Base-by-base conservation (phyloP, 2,329 filamentous ascomycete genomes). In the Colletotrichum sp. region DNA sequence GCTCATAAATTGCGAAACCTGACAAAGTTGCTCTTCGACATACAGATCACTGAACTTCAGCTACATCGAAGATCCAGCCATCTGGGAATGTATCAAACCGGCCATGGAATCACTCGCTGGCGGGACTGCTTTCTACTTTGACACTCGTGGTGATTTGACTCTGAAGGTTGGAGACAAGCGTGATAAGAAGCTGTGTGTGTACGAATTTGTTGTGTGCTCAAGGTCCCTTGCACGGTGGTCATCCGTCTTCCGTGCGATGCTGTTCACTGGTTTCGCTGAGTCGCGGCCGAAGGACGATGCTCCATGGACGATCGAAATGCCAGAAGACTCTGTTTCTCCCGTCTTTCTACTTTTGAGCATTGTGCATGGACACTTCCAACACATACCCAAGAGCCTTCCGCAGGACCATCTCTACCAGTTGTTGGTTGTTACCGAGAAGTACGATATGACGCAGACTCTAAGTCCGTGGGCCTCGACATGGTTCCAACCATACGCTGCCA, bases 211-310 rank as follows among this genome's bases (percentile, higher is more conserved):
- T 8, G 67, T 70, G 9, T 70, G 67, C n/a, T 56, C 60, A 1
- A 74, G 67, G 5, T 39, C 71, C 10, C 12, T 74, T 3, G 60
- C 52, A 2, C 72, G 72, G 1, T 48, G 18, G n/a, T 74, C 72
- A 1, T 5, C 27, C 0, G 61, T 74, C 15, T 74, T 74, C 25
- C 15, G 30, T 12, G 48, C 61, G 6, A 74, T 71, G 72, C 61
- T 74, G 1, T 71, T 71, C 15, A 8, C 3, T 16, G n/a, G 52
- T 9, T 62, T 74, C 10, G 22, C 60, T 0, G 71, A 74, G 13
- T 74, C 66, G 6, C 2, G 25, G 27, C 66, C 66, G 0, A 9
- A 15, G 16, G 28, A n/a, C 9, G 5, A 32, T 0, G 30, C 12
- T 1, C 12, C 34, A 1, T 71, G 71, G 71, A 39, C 5, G 1